Evolutionary conservation across 1,139 yeast genomes (phyloP).

Genomic region (Taphrina sp.): DNA sequence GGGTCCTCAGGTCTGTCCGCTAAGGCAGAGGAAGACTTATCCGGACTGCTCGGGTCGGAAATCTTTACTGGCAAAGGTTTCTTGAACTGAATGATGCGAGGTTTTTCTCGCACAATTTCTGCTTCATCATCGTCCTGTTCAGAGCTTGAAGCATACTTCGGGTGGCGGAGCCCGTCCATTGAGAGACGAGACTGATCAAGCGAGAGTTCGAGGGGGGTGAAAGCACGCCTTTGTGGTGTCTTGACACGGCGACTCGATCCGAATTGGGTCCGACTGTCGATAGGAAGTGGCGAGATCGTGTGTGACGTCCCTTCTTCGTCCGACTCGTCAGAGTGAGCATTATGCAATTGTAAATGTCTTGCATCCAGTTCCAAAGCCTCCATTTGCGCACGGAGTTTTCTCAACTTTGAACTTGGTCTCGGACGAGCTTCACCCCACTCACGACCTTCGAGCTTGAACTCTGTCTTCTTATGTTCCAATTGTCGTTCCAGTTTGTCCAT

Average conservation of each 20-base stretch:
- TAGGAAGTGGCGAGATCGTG: background rate
- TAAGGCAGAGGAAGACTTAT: background rate
- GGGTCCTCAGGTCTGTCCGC: background rate
- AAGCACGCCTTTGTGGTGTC: slow-evolving; percentile 1
- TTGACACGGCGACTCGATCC: slow-evolving; percentile 5
- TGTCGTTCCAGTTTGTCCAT: slow-evolving; percentile 50
- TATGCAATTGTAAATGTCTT: slow-evolving; percentile 9
- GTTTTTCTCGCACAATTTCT: slow-evolving; percentile 25
- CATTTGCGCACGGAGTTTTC: slow-evolving; percentile 66
- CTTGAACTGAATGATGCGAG: slow-evolving; percentile 28
- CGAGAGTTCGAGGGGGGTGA: background rate
- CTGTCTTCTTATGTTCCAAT: slow-evolving; percentile 62
- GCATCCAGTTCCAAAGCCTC: slow-evolving; percentile 19
- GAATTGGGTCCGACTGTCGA: slow-evolving; percentile 1
- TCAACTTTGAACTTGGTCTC: slow-evolving; percentile 69
- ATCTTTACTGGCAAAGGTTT: slow-evolving; percentile 21
- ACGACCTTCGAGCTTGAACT: slow-evolving; percentile 54
- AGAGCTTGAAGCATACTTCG: background rate
- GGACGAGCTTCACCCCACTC: slow-evolving; percentile 52
- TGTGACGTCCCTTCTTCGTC: too few species aligned
- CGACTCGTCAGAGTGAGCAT: slow-evolving; percentile 13
- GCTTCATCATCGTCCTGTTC: slow-evolving; percentile 9
- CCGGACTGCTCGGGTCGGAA: background rate
- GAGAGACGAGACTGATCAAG: background rate
- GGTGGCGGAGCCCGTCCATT: background rate